A percentile compares a stretch with the other conserved stretches of the same genome.
Conservation (phyloP, 768 basidiomycete species). For the Auriscalpium orientale region DNA sequence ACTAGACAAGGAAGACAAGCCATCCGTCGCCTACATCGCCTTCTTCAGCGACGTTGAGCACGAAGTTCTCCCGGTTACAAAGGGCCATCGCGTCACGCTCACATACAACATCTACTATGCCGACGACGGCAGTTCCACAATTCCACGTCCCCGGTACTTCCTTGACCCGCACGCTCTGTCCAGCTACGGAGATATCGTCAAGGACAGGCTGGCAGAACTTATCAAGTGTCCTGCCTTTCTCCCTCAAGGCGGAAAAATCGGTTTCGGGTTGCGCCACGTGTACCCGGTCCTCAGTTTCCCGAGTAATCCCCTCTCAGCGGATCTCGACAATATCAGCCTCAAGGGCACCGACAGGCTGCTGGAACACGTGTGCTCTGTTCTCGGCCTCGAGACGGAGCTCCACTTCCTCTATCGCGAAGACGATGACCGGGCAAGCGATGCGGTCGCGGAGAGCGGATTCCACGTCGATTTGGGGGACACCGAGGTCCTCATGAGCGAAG, state of each 20-base stretch:
- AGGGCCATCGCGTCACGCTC: constrained; percentile 37
- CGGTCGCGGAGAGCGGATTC: too few relatives aligned
- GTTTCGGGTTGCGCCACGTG: constrained; percentile 31
- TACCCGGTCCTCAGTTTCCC: constrained; percentile 24
- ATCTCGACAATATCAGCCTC: not conserved
- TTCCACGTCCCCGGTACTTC: too few relatives aligned
- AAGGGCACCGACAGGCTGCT: not conserved
- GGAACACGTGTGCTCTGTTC: not conserved
- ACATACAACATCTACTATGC: constrained; percentile 34
- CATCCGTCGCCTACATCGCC: constrained; percentile 25
- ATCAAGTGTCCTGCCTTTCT: constrained; percentile 28
- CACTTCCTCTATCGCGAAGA: not conserved
- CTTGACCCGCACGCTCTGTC: not conserved
- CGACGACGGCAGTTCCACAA: not conserved
- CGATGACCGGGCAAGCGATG: not conserved
- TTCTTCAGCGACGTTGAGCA: constrained; percentile 37
- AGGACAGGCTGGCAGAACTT: constrained; percentile 17
- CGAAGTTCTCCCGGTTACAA: constrained; percentile 34
- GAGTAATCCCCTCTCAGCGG: too few relatives aligned
- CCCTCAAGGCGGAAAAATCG: constrained; percentile 31
- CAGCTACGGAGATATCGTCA: constrained; percentile 5
- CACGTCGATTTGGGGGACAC: too few relatives aligned
- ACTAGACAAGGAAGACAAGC: constrained; percentile 3
- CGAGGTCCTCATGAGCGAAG: too few relatives aligned
- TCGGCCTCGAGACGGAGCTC: not conserved